phyloP scores from a whole-genome alignment of 257 asterid species.

The Datura wrightii region DNA sequence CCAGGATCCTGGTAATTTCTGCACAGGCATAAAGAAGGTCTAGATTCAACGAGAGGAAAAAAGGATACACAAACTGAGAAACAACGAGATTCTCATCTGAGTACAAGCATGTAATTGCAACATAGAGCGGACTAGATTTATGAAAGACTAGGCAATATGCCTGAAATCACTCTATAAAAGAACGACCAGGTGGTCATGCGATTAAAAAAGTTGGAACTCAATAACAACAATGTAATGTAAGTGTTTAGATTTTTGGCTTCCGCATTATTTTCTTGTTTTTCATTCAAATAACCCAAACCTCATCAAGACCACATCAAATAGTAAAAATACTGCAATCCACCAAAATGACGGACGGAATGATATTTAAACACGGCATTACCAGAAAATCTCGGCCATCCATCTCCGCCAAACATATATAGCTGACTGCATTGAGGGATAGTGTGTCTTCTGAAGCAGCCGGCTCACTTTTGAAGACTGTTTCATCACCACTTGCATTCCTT shows the following conservation, averaged over 20 bases:
- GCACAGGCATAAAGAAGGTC: neutral
- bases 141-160: constrained; percentile 2
- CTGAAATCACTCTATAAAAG: constrained; percentile 13
- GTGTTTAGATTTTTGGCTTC: neutral
- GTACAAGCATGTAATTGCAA: neutral
- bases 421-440: constrained; percentile 10
- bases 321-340: neutral
- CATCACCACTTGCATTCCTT: neutral
- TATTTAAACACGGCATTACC: constrained; percentile 35
- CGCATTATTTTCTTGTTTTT: neutral
- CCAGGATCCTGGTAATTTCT: constrained; percentile 26
- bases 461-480: constrained; percentile 32
- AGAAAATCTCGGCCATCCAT: constrained; percentile 31
- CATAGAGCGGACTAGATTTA: neutral
- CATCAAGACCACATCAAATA: neutral
- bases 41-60: neutral
- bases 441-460: constrained; percentile 33
- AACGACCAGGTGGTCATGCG: neutral
- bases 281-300: neutral
- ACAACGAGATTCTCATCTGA: neutral
- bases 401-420: constrained; percentile 29
- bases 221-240: constrained; percentile 8
- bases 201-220: neutral
- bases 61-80: neutral
- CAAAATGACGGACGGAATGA: neutral